Percentiles rank a stretch among this genome's conserved stretches.
These are phyloP conservation scores for Saraca asoca DNA, from an alignment of 331 rosid species.

Conservation along the genomic window DNA sequence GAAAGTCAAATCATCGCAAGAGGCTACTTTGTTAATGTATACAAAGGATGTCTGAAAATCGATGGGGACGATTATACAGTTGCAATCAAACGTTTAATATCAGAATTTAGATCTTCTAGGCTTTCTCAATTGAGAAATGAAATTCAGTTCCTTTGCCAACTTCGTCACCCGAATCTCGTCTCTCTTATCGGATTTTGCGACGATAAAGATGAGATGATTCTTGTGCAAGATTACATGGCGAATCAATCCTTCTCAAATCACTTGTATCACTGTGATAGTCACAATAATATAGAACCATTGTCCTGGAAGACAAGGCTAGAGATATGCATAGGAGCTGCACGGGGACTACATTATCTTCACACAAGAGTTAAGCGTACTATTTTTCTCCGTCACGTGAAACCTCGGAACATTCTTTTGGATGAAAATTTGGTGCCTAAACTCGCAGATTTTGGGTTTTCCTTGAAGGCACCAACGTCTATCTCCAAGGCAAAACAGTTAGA, in stretches of 20 bases:
- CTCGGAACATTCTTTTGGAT: neutral
- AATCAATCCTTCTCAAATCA: neutral
- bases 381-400: neutral
- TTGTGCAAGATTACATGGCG: neutral
- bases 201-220: neutral
- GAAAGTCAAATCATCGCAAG: neutral
- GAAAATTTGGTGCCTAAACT: conserved; percentile 1
- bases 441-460: neutral
- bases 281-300: neutral
- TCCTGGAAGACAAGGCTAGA: neutral
- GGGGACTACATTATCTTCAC: neutral
- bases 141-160: neutral
- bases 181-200: neutral
- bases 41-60: neutral
- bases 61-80: neutral
- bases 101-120: too few relatives aligned
- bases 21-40: neutral
- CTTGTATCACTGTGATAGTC: neutral
- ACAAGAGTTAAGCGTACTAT: neutral
- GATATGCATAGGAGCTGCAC: neutral
- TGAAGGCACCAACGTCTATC: neutral
- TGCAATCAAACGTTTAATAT: neutral
- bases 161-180: neutral
- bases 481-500: neutral
- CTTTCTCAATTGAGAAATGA: neutral